Evolutionary conservation across 2,329 filamentous ascomycete genomes (phyloP).

Genomic region (Pseudogymnoascus sp.): DNA sequence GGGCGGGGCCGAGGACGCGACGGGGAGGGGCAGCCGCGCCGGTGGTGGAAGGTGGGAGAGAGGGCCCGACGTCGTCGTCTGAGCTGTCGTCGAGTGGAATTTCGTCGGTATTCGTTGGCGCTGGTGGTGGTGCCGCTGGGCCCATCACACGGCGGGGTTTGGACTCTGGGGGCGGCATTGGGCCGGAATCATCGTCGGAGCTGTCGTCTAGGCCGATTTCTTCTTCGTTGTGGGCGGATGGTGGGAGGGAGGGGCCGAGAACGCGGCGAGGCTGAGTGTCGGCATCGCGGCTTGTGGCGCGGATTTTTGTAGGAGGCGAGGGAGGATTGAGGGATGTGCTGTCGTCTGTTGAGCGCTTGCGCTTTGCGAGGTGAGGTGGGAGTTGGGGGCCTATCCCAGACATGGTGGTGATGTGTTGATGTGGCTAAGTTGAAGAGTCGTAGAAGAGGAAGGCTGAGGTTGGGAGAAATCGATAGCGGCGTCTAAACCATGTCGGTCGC

Average conservation of each 20-base stretch:
- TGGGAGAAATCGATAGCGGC: conserved; percentile 6
- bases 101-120: background rate
- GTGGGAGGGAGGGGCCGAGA: conserved; percentile 20
- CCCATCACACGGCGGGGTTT: conserved; percentile 16
- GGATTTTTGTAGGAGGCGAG: conserved; percentile 40
- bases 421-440: background rate
- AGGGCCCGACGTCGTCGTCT: conserved; percentile 20
- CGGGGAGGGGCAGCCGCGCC: conserved; percentile 13
- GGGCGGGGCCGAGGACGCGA: conserved; percentile 36
- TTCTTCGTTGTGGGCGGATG: conserved; percentile 32
- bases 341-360: conserved; percentile 46
- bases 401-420: conserved; percentile 19
- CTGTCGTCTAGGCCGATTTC: conserved; percentile 40
- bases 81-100: background rate
- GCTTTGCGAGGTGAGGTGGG: conserved; percentile 57
- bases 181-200: conserved; percentile 36
- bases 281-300: conserved; percentile 19
- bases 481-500: background rate
- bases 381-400: conserved; percentile 54
- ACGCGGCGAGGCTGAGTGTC: conserved; percentile 12
- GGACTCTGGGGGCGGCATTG: conserved; percentile 16
- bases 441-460: background rate
- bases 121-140: conserved; percentile 10
- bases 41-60: background rate
- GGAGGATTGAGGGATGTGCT: conserved; percentile 24